Evolutionary conservation across 2,329 filamentous ascomycete genomes (phyloP), one percentile per base, ranked within the genome.

Genomic region (Arthrobotrys megalospora): DNA sequence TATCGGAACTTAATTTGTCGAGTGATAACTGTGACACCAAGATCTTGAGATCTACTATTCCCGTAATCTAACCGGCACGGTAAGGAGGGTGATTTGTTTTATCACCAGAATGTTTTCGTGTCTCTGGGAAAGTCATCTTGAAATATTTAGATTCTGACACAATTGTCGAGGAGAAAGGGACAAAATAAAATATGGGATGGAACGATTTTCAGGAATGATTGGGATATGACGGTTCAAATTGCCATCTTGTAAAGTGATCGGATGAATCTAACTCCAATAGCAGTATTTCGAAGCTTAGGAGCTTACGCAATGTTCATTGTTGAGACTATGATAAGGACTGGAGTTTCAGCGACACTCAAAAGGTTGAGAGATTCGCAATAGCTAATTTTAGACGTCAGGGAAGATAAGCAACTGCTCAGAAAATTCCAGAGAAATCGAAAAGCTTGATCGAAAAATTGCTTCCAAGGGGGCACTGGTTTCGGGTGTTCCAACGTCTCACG

Each of bases 301-400:
- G 71, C n/a, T 68, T 64, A 68, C 70, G 63, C 45, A 52, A 38
- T 21, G 3, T 6, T 24, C 32, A 47, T 45, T 7, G 41, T 24
- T 52, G 52, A 45, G 48, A 53, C 16, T n/a, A n/a, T 16, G 64
- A 67, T 67, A 52, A 53, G 32, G 24, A 45, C 16, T 32, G 32
- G 48, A 50, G 67, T 76, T 76, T 76, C 71, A 76, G 53, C 16
- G n/a, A 52, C 21, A 62, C 52, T 34, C 41, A 36, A 53, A 38
- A 32, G n/a, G 3, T 64, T 68, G 60, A 77, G 72, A 76, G 73
- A 76, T 71, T 71, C 47, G 45, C 75, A 78, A 14, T 53, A 72
- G 34, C 75, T 78, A 78, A 78, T 78, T 78, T 72, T 72, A 72
- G 75, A 32, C 12, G 73, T 45, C 36, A 45, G 45, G 50, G 58